Conservation (phyloP, 1,139 yeast species). For the Candida tetrigidarum region DNA sequence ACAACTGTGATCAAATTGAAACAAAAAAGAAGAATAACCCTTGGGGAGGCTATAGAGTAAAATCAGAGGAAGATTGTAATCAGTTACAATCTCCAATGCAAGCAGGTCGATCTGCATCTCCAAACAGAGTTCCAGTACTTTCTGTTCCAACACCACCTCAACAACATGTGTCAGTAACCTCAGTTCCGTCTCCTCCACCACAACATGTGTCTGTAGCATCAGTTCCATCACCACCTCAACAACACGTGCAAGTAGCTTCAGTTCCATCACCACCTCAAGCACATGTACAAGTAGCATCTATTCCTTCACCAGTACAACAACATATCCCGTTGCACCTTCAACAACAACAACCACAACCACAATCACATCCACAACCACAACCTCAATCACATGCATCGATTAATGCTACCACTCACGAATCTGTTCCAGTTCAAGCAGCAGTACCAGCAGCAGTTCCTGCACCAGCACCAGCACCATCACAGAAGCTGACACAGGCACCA, state of each 20-base stretch:
- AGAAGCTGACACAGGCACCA: neutral
- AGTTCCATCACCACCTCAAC: neutral
- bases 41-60: slow-evolving; percentile 27
- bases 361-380: slow-evolving; percentile 5
- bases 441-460: slow-evolving; percentile 1
- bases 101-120: neutral
- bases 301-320: neutral
- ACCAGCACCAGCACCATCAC: neutral
- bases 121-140: neutral
- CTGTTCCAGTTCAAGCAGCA: neutral
- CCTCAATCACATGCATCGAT: neutral
- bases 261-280: neutral
- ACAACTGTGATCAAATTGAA: slow-evolving; percentile 9
- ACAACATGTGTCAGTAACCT: neutral
- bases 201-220: neutral
- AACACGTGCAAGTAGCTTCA: neutral
- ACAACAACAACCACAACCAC: slow-evolving; percentile 3
- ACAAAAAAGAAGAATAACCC: slow-evolving; percentile 25
- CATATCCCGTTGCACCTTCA: neutral
- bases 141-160: neutral
- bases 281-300: neutral
- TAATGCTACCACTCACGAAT: neutral
- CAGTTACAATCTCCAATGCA: neutral
- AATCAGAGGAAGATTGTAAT: slow-evolving; percentile 2
- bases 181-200: neutral